These are phyloP conservation scores for Plantago elongata DNA, from an alignment of 257 asterid species.

Conservation along the genomic window DNA sequence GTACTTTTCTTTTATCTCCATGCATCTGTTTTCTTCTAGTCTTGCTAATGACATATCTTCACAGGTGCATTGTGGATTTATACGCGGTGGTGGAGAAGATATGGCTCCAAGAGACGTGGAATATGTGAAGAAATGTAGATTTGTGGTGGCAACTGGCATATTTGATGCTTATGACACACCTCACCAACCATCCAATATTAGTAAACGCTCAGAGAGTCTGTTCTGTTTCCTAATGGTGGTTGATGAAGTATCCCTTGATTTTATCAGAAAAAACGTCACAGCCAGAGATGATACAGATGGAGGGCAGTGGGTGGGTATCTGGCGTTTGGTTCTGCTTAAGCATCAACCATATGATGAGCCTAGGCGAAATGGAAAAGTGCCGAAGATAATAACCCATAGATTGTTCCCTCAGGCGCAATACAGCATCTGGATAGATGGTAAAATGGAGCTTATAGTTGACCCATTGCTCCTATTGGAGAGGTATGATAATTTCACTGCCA, in stretches of 20 bases:
- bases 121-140: slow-evolving; percentile 66
- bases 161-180: slow-evolving; percentile 94
- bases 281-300: slow-evolving; percentile 73
- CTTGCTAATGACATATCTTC: slow-evolving; percentile 6
- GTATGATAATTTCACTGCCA: slow-evolving; percentile 31
- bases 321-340: slow-evolving; percentile 85
- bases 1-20: slow-evolving; percentile 1
- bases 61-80: slow-evolving; percentile 96
- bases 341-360: slow-evolving; percentile 97
- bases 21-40: slow-evolving; percentile 1
- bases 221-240: slow-evolving; percentile 96
- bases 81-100: slow-evolving; percentile 84
- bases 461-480: slow-evolving; percentile 92
- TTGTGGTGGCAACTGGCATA: slow-evolving; percentile 95
- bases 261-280: slow-evolving; percentile 58
- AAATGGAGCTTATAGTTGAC: slow-evolving; percentile 97
- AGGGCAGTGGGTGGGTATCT: slow-evolving; percentile 90
- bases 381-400: slow-evolving; percentile 92
- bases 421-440: slow-evolving; percentile 99
- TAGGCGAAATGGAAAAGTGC: slow-evolving; percentile 96
- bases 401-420: slow-evolving; percentile 87
- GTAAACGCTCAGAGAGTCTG: slow-evolving; percentile 59
- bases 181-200: slow-evolving; percentile 81
- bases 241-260: slow-evolving; percentile 80
- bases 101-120: slow-evolving; percentile 62